Evolutionary conservation across 345 rosid species (phyloP), one percentile per base, ranked within the genome.

Genomic region (Bruguiera parviflora): DNA sequence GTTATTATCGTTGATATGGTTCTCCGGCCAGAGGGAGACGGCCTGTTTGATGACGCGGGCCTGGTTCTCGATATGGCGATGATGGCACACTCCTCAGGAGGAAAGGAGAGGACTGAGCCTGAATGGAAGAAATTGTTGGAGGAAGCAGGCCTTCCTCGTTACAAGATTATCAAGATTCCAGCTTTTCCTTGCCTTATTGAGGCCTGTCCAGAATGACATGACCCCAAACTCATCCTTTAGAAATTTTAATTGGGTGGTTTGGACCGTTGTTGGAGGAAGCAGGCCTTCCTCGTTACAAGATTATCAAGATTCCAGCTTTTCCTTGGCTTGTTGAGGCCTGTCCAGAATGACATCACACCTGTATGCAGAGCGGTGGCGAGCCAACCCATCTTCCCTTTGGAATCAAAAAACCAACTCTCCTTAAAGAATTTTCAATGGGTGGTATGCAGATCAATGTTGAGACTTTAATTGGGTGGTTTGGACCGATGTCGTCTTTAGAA

Each of bases 241-340:
- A 33, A 1, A 33, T 33, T 33, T 33, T 33, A 25, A 25, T 25
- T 25, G 27, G 27, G 27, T 25, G 27, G n/a, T n/a, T n/a, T n/a
- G n/a, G n/a, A n/a, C n/a, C n/a, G n/a, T n/a, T 83, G 1, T 60
- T 80, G 11, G 35, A 59, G 37, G 47, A 63, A 64, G 82, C 77
- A 39, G 86, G 84, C 4, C 78, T 83, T 28, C 72, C 75, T 66
- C 69, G 74, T 29, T 73, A 65, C 71, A 78, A 78, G n/a, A 75
- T 83, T 73, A 68, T 80, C 71, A 62, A 57, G n/a, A 66, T 80
- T 57, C 80, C 78, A 10, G 74, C 81, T 24, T 32, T 75, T 4
- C 71, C 53, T 0, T 78, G 81, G 27, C 71, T 78, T 5, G 78
- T 80, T 28, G 84, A 83, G 53, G 87, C 87, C 25, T 76, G 62